Base-by-base conservation (phyloP, 2,329 filamentous ascomycete genomes). In the Diaporthe longicolla region DNA sequence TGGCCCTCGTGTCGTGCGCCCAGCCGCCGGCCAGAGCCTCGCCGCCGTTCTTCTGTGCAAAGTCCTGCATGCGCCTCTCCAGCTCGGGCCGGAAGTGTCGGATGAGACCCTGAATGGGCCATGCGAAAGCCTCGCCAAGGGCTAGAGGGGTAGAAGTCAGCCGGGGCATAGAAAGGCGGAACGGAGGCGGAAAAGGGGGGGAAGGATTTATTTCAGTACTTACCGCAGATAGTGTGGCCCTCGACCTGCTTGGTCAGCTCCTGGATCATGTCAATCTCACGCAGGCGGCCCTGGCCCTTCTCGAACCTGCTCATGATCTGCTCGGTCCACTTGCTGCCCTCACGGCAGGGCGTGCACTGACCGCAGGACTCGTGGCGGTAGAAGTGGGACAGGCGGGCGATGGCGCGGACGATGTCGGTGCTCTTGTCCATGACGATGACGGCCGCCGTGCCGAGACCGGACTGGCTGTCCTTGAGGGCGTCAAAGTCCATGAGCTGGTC, bases 401-500 rank as follows among this genome's bases (percentile, higher is more conserved):
- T 98, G 82, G 95, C 94, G 77, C 96, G 93, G 78, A 99, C 95
- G 70, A 99, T 94, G 83, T 99, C 97, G 77, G 97, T 94, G 81
- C 93, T 96, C 90, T 98, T 97, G 87, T 99, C 97, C 94, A 99
- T 98, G 83, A 99, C 97, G 81, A 99, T 98, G 78, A 99, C 96
- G 74, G 97, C 97, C 5, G 97, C 97, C 9, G 97, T 99, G 79
- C 97, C 97, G 19, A 99, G 93, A 90, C 97, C 97, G 76, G 95
- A 97, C 86, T 98, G 97, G 79, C 93, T 95, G 85, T 99, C 97
- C 90, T 99, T 99, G 79, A 99, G 91, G 13, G 94, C 95, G 83
- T 99, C 97, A 82, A 98, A 99, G 87, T 99, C 97, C 97, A 99
- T 99, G 72, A 99, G 86, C 84, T 98, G 96, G 80, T 98, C 93